Percentiles rank a stretch among this genome's conserved stretches.
These are phyloP conservation scores for Lentinula boryana DNA, from an alignment of 768 basidiomycete species.

Conservation along the genomic window DNA sequence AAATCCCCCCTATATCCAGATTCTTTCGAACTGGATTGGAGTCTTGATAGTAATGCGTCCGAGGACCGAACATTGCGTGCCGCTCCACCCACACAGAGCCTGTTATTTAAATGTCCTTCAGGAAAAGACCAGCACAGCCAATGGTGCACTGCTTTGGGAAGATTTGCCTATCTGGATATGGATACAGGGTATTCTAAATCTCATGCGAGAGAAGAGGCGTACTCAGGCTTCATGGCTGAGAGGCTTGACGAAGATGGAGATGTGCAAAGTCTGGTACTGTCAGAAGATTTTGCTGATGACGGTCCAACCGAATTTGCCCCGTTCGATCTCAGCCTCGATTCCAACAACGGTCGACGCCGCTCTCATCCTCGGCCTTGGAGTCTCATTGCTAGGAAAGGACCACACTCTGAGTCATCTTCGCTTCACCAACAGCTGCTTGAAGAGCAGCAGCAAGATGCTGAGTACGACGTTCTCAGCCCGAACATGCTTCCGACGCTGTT, in stretches of 20 bases:
- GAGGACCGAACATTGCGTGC: neutral
- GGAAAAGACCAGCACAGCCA: slow-evolving; percentile 16
- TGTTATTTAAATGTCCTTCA: slow-evolving; percentile 9
- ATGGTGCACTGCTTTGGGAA: slow-evolving; percentile 10
- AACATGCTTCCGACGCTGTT: slow-evolving; percentile 30
- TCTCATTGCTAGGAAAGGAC: slow-evolving; percentile 30
- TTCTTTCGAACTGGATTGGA: slow-evolving; percentile 27
- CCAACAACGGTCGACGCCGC: slow-evolving; percentile 13
- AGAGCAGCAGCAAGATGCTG: slow-evolving; percentile 11
- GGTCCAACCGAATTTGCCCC: neutral
- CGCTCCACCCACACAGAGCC: neutral
- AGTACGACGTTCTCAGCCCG: slow-evolving; percentile 24
- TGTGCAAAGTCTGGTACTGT: neutral
- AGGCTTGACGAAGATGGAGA: slow-evolving; percentile 13
- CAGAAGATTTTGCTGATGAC: neutral
- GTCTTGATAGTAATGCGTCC: slow-evolving; percentile 6
- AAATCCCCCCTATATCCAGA: slow-evolving; percentile 11
- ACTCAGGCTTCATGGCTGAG: neutral
- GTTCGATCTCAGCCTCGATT: neutral
- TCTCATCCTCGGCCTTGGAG: slow-evolving; percentile 31
- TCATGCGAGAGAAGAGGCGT: slow-evolving; percentile 12
- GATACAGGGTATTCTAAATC: neutral
- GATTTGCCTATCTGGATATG: slow-evolving; percentile 1
- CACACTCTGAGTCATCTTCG: slow-evolving; percentile 31
- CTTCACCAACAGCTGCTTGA: slow-evolving; percentile 19